Evolutionary conservation across 176 grass and related monocot species (phyloP).

Genomic region (Lolium perenne): DNA sequence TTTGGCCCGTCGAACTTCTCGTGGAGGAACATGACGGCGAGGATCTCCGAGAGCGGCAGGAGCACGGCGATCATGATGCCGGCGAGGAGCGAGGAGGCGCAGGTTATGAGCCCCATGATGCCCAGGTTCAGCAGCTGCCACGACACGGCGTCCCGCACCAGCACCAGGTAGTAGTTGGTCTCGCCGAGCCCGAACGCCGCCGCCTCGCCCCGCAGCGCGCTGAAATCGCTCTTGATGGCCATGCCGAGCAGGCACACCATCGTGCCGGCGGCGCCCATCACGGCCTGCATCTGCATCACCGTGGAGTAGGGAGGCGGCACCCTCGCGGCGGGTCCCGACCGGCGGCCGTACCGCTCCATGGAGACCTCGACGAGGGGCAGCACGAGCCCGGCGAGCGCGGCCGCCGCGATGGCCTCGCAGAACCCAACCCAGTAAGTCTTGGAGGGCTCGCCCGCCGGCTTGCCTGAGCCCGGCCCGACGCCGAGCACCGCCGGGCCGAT

Average conservation of each 20-base stretch:
- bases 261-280: constrained; percentile 63
- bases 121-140: constrained; percentile 74
- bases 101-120: constrained; percentile 63
- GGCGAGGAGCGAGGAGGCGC: constrained; percentile 64
- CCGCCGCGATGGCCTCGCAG: constrained; percentile 54
- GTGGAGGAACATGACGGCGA: constrained; percentile 67
- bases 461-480: constrained; percentile 44
- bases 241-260: constrained; percentile 72
- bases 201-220: constrained; percentile 61
- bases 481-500: constrained; percentile 68
- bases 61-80: constrained; percentile 71
- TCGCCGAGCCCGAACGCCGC: constrained; percentile 61
- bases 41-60: constrained; percentile 61
- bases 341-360: constrained; percentile 45
- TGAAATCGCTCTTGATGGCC: constrained; percentile 65
- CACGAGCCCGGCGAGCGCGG: constrained; percentile 61
- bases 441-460: constrained; percentile 42
- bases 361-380: constrained; percentile 68
- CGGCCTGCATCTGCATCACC: constrained; percentile 76
- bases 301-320: constrained; percentile 43
- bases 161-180: constrained; percentile 61
- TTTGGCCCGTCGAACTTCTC: constrained; percentile 81
- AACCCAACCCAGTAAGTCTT: constrained; percentile 63
- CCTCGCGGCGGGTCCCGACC: constrained; percentile 14
- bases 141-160: constrained; percentile 58